Conservation (phyloP, 768 basidiomycete species). For the Tricholoma sp. region DNA sequence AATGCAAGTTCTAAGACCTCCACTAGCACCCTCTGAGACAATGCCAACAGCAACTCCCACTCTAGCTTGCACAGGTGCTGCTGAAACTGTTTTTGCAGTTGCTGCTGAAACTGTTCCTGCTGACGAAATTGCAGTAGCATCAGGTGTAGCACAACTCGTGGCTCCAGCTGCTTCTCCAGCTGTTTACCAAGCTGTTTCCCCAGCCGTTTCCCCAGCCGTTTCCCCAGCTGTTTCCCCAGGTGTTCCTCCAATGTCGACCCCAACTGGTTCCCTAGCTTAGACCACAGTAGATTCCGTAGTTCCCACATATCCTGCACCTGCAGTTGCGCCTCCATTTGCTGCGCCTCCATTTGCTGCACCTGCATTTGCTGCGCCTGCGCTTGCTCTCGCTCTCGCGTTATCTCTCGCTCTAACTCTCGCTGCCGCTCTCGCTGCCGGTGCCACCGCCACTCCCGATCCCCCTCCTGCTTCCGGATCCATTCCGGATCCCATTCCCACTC, state of each 20-base stretch:
- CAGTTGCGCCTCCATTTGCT: too few relatives aligned
- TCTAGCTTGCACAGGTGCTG: neutral
- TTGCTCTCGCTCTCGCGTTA: neutral
- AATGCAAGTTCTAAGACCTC: too few relatives aligned
- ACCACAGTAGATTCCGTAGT: neutral
- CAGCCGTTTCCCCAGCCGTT: too few relatives aligned
- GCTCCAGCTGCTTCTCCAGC: neutral
- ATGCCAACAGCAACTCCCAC: neutral
- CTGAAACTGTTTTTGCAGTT: neutral
- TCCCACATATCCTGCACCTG: neutral
- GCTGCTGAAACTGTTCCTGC: neutral
- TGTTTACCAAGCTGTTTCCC: neutral
- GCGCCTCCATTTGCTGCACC: too few relatives aligned
- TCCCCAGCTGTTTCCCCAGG: too few relatives aligned
- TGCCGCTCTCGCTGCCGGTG: neutral
- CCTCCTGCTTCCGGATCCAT: too few relatives aligned
- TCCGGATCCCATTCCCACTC: too few relatives aligned
- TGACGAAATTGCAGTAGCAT: neutral
- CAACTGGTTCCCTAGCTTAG: neutral
- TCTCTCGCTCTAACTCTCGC: neutral
- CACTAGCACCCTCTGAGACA: neutral
- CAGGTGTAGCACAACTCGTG: too few relatives aligned
- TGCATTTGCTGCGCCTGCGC: neutral
- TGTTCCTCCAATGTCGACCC: neutral
- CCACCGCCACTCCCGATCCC: neutral